phyloP scores from a whole-genome alignment of 1,139 yeast genomes.

The Blastobotrys illinoisensis region DNA sequence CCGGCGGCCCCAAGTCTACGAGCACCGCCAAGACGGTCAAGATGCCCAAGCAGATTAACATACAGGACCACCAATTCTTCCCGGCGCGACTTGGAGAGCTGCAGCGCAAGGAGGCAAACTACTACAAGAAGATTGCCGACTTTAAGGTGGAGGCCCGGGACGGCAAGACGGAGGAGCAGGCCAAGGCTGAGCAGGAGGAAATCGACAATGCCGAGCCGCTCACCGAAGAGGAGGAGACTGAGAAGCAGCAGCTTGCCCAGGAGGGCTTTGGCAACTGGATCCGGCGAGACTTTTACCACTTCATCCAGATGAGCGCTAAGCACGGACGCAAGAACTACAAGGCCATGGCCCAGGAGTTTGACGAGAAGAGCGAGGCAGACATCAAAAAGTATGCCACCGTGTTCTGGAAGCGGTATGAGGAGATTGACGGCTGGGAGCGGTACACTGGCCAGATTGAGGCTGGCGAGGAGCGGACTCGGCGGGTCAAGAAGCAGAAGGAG shows the following conservation, averaged over 20 bases:
- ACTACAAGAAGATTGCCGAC: conserved; percentile 66
- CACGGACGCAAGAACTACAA: conserved; percentile 62
- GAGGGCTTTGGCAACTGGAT: conserved; percentile 80
- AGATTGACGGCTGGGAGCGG: conserved; percentile 81
- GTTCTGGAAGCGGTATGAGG: conserved; percentile 69
- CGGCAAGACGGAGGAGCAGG: conserved; percentile 38
- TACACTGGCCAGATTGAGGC: conserved; percentile 80
- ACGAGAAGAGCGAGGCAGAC: conserved; percentile 63
- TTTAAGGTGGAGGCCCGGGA: conserved; percentile 60
- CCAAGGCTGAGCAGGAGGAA: conserved; percentile 61
- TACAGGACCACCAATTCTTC: conserved; percentile 87
- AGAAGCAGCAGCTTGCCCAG: conserved; percentile 54
- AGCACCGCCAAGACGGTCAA: conserved; percentile 36
- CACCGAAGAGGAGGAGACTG: conserved; percentile 65
- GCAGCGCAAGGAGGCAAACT: conserved; percentile 72
- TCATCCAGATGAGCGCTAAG: conserved; percentile 74
- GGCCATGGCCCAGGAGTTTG: conserved; percentile 58
- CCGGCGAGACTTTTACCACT: conserved; percentile 81
- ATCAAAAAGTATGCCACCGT: conserved; percentile 60
- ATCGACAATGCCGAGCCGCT: conserved; percentile 68
- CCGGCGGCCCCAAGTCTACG: conserved; percentile 23
- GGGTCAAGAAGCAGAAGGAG: conserved; percentile 58
- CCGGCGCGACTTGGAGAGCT: conserved; percentile 59
- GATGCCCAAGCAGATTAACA: conserved; percentile 64
- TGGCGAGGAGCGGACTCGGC: conserved; percentile 76